Evolutionary conservation across 305 asterid genomes (phyloP).

Genomic region (Solanum chacoense): DNA sequence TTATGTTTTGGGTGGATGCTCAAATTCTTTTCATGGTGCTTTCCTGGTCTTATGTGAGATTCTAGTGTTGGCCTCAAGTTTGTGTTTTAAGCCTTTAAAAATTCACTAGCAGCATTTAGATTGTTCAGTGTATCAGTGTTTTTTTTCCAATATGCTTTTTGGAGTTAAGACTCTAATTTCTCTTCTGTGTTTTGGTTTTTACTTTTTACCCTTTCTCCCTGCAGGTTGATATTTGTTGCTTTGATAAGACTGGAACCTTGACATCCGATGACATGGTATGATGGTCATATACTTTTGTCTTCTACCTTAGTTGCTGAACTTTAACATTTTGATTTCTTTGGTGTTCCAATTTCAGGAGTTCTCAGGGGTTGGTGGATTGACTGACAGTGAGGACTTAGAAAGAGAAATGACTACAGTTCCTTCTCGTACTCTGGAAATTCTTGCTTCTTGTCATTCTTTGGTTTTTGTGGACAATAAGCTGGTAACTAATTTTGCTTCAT

Average conservation of each 20-base stretch:
- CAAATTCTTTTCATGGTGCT: neutral
- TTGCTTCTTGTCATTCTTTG: conserved; percentile 97
- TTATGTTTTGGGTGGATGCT: neutral
- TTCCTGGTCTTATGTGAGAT: neutral
- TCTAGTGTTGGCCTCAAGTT: neutral
- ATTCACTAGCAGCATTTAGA: neutral
- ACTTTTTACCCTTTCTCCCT: conserved; percentile 5
- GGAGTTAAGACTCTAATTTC: neutral
- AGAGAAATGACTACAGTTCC: conserved; percentile 63
- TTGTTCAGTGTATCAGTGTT: neutral
- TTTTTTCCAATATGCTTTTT: neutral
- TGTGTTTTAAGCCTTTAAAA: neutral
- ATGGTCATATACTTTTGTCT: conserved; percentile 4
- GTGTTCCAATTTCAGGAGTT: conserved; percentile 56
- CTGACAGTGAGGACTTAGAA: conserved; percentile 59
- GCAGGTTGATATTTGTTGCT: conserved; percentile 98
- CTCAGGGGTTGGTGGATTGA: conserved; percentile 91
- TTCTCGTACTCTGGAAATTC: conserved; percentile 61
- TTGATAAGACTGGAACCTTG: conserved; percentile 91
- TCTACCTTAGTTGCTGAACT: conserved; percentile 13
- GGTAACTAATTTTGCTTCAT: conserved; percentile 28
- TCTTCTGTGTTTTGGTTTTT: conserved; percentile 13
- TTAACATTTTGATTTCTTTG: conserved; percentile 3
- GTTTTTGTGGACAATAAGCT: conserved; percentile 96
- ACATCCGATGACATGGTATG: conserved; percentile 99